Evolutionary conservation across 2,329 filamentous ascomycete genomes (phyloP).

Genomic region (Penicillium sp.): DNA sequence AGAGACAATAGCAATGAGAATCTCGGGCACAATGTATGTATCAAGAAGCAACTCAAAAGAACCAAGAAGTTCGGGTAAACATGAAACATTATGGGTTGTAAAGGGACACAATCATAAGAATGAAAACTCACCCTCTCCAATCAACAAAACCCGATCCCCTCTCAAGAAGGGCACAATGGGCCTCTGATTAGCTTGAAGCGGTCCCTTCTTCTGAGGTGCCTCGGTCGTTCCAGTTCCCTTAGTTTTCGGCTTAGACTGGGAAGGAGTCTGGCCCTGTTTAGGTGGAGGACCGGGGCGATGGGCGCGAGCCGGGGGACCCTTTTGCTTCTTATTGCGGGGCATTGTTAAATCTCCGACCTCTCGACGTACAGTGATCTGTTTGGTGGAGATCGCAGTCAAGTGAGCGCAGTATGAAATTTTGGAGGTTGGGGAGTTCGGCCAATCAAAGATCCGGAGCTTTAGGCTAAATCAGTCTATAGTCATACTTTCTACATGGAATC

Average conservation of each 20-base stretch:
- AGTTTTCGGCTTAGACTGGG: neutral
- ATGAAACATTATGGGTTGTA: neutral
- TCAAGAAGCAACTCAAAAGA: neutral
- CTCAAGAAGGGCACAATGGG: constrained; percentile 43
- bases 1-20: neutral
- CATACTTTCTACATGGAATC: too few species aligned
- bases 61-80: too few species aligned
- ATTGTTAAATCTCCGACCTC: constrained; percentile 1
- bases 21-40: neutral
- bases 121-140: constrained; percentile 45
- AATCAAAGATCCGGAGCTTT: too few species aligned
- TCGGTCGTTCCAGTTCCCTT: neutral
- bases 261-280: constrained; percentile 6
- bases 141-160: constrained; percentile 43
- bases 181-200: constrained; percentile 25
- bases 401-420: neutral
- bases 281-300: constrained; percentile 11
- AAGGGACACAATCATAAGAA: constrained; percentile 9
- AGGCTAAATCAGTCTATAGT: too few species aligned
- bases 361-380: neutral
- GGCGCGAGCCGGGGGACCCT: constrained; percentile 10
- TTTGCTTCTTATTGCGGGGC: constrained; percentile 27
- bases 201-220: constrained; percentile 14
- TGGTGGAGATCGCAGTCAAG: neutral
- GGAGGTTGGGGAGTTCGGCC: neutral